Base-by-base conservation (phyloP, 169 alveolate genomes). In the Babesia ovata region DNA sequence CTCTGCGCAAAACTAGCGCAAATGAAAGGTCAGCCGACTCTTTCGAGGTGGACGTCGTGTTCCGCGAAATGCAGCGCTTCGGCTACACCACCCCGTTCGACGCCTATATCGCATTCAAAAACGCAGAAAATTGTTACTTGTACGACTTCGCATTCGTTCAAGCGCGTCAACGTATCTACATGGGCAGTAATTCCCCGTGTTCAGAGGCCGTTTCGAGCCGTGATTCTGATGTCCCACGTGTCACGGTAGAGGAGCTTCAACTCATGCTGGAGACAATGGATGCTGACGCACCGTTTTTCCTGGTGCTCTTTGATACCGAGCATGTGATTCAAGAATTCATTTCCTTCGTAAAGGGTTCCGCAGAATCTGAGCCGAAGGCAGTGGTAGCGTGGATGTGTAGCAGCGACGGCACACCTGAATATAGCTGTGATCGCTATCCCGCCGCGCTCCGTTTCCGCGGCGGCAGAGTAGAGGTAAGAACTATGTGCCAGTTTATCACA, bases 11-110 rank as follows among this genome's bases (percentile, higher is more conserved):
- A 4, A 2, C 39, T 33, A 4, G 39, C 39, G 2, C 39, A 33
- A 33, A 6, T 33, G 39, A 33, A 33, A 33, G 39, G 6, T 8
- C 11, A 10, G n/a, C 19, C 4, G 76, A 50, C 16, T 11, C 45
- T 10, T 49, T 61, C 48, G 71, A 62, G 45, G 28, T 63, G n/a
- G 69, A 42, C 0, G 22, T 77, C 8, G 52, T 72, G 28, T 52
- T 2, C 48, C 50, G 61, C 28, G 85, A 81, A 24, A 33, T 81
- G 88, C 57, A 45, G 69, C 67, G 53, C 45, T 81, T 57, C 54
- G 88, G 88, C n/a, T 81, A 57, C 62, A 22, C 45, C 60, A 59
- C 44, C 19, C 59, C 66, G 19, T 7, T 81, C 56, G 85, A 72
- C 69, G 71, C 74, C 2, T 48, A 46, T 44, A 60, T 81, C 63